These are phyloP conservation scores for Suhomyces panamericanus DNA, from an alignment of 1,139 yeast genomes.

Conservation along the genomic window DNA sequence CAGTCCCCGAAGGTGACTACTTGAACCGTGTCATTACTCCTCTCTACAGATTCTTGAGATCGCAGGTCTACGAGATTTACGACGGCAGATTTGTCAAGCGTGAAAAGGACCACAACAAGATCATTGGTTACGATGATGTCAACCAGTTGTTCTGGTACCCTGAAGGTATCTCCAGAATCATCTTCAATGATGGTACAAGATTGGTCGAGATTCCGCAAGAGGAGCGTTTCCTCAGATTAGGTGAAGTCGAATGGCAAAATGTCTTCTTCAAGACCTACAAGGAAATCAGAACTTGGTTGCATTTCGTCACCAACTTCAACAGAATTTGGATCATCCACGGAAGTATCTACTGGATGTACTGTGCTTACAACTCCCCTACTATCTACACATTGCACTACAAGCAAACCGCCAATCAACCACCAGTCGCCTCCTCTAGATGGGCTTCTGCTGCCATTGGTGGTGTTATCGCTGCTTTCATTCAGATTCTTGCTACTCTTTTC, in stretches of 20 bases:
- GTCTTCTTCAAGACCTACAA: constrained; percentile 96
- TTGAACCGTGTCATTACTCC: constrained; percentile 92
- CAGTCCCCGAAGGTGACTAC: constrained; percentile 95
- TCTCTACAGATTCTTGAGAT: constrained; percentile 81
- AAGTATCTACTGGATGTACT: constrained; percentile 90
- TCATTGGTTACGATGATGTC: constrained; percentile 97
- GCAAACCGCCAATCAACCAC: constrained; percentile 81
- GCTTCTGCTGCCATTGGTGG: constrained; percentile 94
- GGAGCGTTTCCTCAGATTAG: constrained; percentile 85
- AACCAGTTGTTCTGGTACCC: constrained; percentile 99
- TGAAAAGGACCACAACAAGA: constrained; percentile 91
- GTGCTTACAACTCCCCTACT: constrained; percentile 89
- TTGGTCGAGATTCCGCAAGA: constrained; percentile 86
- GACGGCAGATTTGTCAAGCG: constrained; percentile 97
- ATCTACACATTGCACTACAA: constrained; percentile 82
- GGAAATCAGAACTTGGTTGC: constrained; percentile 98
- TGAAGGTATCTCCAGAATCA: constrained; percentile 93
- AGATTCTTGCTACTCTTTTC: constrained; percentile 81
- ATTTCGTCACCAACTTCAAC: constrained; percentile 89
- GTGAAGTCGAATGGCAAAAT: constrained; percentile 89
- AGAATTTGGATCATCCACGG: constrained; percentile 97
- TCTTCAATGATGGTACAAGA: constrained; percentile 87
- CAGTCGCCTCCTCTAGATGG: constrained; percentile 87
- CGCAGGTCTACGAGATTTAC: constrained; percentile 91
- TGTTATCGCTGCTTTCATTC: constrained; percentile 75